Conservation (phyloP, 1,284 basidiomycete genomes). For the Cryptococcus sp. region DNA sequence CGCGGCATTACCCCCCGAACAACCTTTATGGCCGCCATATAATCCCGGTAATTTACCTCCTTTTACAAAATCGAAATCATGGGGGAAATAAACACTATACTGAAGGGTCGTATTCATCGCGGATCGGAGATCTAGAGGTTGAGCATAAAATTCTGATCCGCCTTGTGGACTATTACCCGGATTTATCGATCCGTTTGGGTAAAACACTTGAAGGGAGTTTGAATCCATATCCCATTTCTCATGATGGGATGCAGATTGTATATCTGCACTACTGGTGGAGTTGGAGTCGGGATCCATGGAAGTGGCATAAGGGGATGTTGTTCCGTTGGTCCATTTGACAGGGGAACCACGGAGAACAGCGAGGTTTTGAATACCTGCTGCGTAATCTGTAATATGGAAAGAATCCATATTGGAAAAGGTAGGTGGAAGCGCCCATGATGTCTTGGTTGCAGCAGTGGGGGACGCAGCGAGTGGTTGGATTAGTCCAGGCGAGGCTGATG, state of each 20-base stretch:
- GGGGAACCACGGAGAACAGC: slow-evolving; percentile 55
- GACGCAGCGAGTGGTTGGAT: neutral
- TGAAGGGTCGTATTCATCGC: slow-evolving; percentile 42
- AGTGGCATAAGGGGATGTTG: neutral
- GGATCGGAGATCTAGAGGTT: slow-evolving; percentile 39
- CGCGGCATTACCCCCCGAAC: slow-evolving; percentile 40
- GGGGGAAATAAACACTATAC: slow-evolving; percentile 45
- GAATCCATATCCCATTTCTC: slow-evolving; percentile 31
- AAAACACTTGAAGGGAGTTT: slow-evolving; percentile 57
- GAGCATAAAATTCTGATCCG: slow-evolving; percentile 66
- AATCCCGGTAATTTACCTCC: slow-evolving; percentile 50
- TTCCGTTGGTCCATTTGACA: slow-evolving; percentile 11
- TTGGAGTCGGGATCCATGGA: neutral
- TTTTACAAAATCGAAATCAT: slow-evolving; percentile 43
- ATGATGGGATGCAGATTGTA: neutral
- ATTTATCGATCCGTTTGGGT: slow-evolving; percentile 62
- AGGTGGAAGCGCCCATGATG: slow-evolving; percentile 55
- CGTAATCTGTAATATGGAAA: slow-evolving; percentile 60
- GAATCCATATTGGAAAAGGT: slow-evolving; percentile 57
- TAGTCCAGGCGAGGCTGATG: neutral
- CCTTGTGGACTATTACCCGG: slow-evolving; percentile 58
- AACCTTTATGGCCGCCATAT: slow-evolving; percentile 39
- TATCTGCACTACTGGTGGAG: neutral
- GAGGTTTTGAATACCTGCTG: slow-evolving; percentile 58
- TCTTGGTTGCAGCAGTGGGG: neutral